Evolutionary conservation across 495 filamentous ascomycete species (phyloP).

Genomic region (Neurospora sp.): DNA sequence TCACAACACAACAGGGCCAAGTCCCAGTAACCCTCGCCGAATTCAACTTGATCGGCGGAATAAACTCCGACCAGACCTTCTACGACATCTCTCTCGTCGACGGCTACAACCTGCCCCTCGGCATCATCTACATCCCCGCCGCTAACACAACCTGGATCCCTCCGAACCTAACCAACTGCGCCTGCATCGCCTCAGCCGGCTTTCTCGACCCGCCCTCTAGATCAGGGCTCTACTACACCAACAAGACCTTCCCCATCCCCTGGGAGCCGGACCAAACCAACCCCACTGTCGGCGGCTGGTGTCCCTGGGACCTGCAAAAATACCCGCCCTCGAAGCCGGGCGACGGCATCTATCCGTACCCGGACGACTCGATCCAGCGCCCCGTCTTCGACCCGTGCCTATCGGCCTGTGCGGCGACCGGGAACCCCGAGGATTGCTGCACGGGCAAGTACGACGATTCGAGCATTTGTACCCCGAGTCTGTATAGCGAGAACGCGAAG

Average conservation of each 20-base stretch:
- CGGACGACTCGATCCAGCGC: constrained; percentile 54
- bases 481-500: constrained; percentile 57
- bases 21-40: constrained; percentile 64
- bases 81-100: constrained; percentile 82
- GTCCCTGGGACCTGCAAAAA: constrained; percentile 64
- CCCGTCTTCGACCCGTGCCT: constrained; percentile 64
- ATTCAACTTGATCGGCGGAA: constrained; percentile 55
- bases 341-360: constrained; percentile 65
- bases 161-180: constrained; percentile 61
- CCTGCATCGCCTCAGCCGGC: constrained; percentile 57
- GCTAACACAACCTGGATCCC: constrained; percentile 49
- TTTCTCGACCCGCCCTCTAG: constrained; percentile 36
- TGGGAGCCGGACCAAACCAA: constrained; percentile 45
- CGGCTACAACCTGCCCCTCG: constrained; percentile 71
- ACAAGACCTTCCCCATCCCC: constrained; percentile 50
- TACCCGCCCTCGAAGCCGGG: constrained; percentile 51
- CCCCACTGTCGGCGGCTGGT: constrained; percentile 50
- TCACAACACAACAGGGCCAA: constrained; percentile 35
- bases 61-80: constrained; percentile 51
- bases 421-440: constrained; percentile 55
- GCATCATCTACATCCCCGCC: constrained; percentile 49
- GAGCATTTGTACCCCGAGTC: constrained; percentile 45
- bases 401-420: constrained; percentile 55
- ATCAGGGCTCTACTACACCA: constrained; percentile 36
- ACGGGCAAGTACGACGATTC: constrained; percentile 50